Percentiles rank a stretch among this genome's conserved stretches.
Evolutionary conservation across 108 stramenopile genomes (phyloP).

Genomic region (Cyclotella distinguenda): DNA sequence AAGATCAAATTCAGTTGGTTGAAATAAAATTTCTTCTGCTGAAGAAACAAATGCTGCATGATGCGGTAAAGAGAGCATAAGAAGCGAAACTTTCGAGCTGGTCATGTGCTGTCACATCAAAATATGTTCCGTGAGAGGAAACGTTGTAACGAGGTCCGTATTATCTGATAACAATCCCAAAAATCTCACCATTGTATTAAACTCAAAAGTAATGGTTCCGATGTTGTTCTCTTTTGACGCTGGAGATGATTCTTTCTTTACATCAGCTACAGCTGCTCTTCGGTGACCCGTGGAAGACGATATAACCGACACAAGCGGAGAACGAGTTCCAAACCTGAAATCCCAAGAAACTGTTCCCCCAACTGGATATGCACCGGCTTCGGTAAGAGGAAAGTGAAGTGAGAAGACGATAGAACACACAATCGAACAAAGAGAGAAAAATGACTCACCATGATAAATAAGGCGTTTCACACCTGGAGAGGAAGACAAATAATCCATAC

Average conservation of each 20-base stretch:
- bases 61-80: constrained; percentile 88
- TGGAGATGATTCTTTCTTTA: background rate
- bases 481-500: constrained; percentile 28
- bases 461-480: constrained; percentile 76
- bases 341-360: constrained; percentile 64
- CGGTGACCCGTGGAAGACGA: constrained; percentile 9
- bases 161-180: background rate
- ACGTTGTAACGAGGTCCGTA: background rate
- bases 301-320: constrained; percentile 18
- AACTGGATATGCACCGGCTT: constrained; percentile 66
- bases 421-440: background rate
- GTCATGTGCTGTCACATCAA: constrained; percentile 31
- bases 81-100: constrained; percentile 38
- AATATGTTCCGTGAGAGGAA: background rate
- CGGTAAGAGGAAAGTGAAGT: too few species aligned
- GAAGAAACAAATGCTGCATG: constrained; percentile 63
- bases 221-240: constrained; percentile 36
- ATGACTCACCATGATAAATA: constrained; percentile 58
- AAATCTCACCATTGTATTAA: constrained; percentile 34
- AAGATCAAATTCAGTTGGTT: constrained; percentile 59
- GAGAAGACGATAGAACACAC: too few species aligned
- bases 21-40: constrained; percentile 43
- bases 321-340: constrained; percentile 44
- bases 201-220: constrained; percentile 67
- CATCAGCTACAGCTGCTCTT: background rate